A percentile compares a stretch with the other conserved stretches of the same genome.
Evolutionary conservation across 2,329 filamentous ascomycete species (phyloP).

Genomic region (Pseudogymnoascus sp.): DNA sequence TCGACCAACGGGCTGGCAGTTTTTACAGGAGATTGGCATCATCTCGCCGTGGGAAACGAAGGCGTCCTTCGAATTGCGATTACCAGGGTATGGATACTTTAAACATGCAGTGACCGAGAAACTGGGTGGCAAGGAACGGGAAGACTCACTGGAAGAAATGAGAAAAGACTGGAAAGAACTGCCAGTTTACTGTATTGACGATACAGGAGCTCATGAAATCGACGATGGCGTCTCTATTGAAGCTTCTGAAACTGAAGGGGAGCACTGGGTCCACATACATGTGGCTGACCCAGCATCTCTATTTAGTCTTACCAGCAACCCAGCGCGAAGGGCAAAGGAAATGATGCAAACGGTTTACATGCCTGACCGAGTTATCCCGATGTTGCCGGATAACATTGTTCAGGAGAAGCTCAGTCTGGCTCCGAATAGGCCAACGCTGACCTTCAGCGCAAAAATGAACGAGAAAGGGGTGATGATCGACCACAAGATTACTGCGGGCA

Average conservation of each 20-base stretch:
- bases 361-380: slow-evolving; percentile 47
- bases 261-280: slow-evolving; percentile 72
- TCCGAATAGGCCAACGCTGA: slow-evolving; percentile 44
- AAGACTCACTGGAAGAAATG: slow-evolving; percentile 41
- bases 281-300: slow-evolving; percentile 70
- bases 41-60: slow-evolving; percentile 64
- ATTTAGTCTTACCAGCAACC: slow-evolving; percentile 48
- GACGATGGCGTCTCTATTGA: slow-evolving; percentile 75
- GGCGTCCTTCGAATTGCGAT: slow-evolving; percentile 50
- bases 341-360: slow-evolving; percentile 53
- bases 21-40: slow-evolving; percentile 68
- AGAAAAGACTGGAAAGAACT: slow-evolving; percentile 53
- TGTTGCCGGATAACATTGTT: slow-evolving; percentile 48
- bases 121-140: slow-evolving; percentile 21
- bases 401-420: slow-evolving; percentile 47
- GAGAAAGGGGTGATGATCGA: slow-evolving; percentile 45
- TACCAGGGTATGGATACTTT: slow-evolving; percentile 39
- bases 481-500: slow-evolving; percentile 45
- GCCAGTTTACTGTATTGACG: slow-evolving; percentile 67
- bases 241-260: slow-evolving; percentile 38
- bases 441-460: slow-evolving; percentile 53
- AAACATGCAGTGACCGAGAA: slow-evolving; percentile 20
- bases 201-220: slow-evolving; percentile 57
- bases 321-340: slow-evolving; percentile 54
- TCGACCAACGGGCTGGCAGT: slow-evolving; percentile 47